A percentile compares a stretch with the other conserved stretches of the same genome.
These are phyloP conservation scores for Elsinoe perseae DNA, from an alignment of 2,329 filamentous ascomycete species.

Conservation along the genomic window DNA sequence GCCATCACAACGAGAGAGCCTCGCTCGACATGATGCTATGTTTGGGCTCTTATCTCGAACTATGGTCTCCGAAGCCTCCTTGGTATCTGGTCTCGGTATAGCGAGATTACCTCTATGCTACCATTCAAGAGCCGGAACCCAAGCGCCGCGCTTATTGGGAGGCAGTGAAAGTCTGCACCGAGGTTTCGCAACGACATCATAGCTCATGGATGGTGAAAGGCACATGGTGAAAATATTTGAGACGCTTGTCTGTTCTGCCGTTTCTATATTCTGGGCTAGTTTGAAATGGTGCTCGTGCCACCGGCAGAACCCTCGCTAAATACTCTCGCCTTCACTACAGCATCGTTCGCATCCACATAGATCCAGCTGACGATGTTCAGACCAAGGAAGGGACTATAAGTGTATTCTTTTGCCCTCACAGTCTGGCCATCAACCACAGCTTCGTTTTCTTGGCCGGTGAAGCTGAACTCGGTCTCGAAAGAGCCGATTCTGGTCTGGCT, in stretches of 20 bases:
- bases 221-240: not conserved
- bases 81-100: no score
- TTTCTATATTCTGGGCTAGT: not conserved
- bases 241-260: not conserved
- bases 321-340: slow-evolving; percentile 17
- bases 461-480: slow-evolving; percentile 53
- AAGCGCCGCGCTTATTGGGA: no score
- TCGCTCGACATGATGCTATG: no score
- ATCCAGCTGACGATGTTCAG: slow-evolving; percentile 22
- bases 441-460: slow-evolving; percentile 30
- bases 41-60: no score
- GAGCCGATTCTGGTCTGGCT: slow-evolving; percentile 51
- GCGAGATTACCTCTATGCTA: no score
- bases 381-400: slow-evolving; percentile 23
- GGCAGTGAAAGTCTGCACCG: no score
- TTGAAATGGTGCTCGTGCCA: slow-evolving; percentile 14
- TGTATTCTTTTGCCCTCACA: slow-evolving; percentile 22
- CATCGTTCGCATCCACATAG: slow-evolving; percentile 20
- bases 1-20: no score
- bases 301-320: slow-evolving; percentile 18
- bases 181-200: no score
- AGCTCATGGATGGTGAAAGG: no score
- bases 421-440: slow-evolving; percentile 20
- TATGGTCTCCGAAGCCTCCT: no score
- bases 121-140: no score